Conservation (phyloP, 176 grass and related monocot species). For the Echinochloa phyllopogon region DNA sequence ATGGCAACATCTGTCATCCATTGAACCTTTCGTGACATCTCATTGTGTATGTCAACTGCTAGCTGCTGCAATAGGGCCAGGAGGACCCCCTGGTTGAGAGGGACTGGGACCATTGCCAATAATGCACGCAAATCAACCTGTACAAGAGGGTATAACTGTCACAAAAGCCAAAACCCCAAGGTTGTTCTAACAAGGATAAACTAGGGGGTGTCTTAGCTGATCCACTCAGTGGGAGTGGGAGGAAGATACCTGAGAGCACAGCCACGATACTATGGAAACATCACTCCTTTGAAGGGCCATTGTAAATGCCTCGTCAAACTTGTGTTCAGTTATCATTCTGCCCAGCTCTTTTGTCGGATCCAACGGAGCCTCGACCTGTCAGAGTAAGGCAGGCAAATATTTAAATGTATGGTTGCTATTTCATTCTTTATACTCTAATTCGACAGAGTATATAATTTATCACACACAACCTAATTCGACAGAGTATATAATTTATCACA, state of each 20-base stretch:
- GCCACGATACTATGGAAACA: slow-evolving; percentile 93
- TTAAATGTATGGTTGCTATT: background rate
- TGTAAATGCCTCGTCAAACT: slow-evolving; percentile 94
- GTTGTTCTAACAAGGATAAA: slow-evolving; percentile 21
- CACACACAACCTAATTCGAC: background rate
- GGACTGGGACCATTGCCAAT: slow-evolving; percentile 57
- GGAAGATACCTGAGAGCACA: slow-evolving; percentile 86
- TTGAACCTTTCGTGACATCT: slow-evolving; percentile 66
- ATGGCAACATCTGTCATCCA: slow-evolving; percentile 98
- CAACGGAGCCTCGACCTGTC: slow-evolving; percentile 72
- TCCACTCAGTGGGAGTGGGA: background rate
- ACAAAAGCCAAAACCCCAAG: slow-evolving; percentile 18
- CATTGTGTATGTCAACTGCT: slow-evolving; percentile 82
- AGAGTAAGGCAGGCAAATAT: background rate
- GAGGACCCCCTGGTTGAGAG: slow-evolving; percentile 90
- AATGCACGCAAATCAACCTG: slow-evolving; percentile 94
- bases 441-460: background rate
- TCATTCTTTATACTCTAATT: slow-evolving; percentile 13
- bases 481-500: background rate
- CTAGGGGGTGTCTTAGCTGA: slow-evolving; percentile 12
- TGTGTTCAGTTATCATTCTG: slow-evolving; percentile 80
- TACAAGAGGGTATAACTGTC: slow-evolving; percentile 38
- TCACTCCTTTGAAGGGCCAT: slow-evolving; percentile 95
- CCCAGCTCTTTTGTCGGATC: slow-evolving; percentile 87
- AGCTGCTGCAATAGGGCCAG: slow-evolving; percentile 97